A percentile compares a stretch with the other conserved stretches of the same genome.
Conservation (phyloP, 2,329 filamentous ascomycete species). For the Didymellaceae sp. region DNA sequence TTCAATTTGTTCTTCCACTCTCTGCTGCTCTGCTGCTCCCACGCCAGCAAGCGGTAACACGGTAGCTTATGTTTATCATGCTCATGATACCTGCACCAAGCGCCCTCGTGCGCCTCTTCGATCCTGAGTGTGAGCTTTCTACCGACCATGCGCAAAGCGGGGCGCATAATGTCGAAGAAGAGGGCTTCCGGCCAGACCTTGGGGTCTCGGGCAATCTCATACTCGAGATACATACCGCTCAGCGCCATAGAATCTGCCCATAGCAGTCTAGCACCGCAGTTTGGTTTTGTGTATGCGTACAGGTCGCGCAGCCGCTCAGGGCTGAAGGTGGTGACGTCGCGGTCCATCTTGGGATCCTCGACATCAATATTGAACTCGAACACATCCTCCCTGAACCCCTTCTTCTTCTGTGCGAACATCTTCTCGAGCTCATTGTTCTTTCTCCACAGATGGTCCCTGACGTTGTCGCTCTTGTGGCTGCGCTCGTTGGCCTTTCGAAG, state of each 20-base stretch:
- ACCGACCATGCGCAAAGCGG: slow-evolving; percentile 29
- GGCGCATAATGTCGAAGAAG: slow-evolving; percentile 35
- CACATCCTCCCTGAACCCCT: slow-evolving; percentile 13
- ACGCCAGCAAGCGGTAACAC: slow-evolving; percentile 32
- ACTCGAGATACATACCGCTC: slow-evolving; percentile 24
- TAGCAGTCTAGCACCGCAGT: slow-evolving; percentile 35
- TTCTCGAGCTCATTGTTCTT: slow-evolving; percentile 19
- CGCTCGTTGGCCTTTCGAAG: slow-evolving; percentile 28
- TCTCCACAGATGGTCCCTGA: slow-evolving; percentile 23
- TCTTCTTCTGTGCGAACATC: background rate
- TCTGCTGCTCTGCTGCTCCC: background rate
- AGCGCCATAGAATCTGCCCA: slow-evolving; percentile 45
- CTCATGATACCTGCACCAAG: slow-evolving; percentile 46
- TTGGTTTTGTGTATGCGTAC: slow-evolving; percentile 27
- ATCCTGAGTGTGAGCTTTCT: slow-evolving; percentile 39
- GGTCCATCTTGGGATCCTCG: slow-evolving; percentile 18
- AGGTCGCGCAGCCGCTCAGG: slow-evolving; percentile 23
- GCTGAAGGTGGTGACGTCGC: slow-evolving; percentile 24
- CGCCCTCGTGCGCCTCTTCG: slow-evolving; percentile 34
- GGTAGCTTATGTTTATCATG: slow-evolving; percentile 25
- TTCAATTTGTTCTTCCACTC: background rate
- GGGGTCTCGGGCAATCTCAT: background rate
- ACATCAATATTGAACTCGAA: slow-evolving; percentile 16
- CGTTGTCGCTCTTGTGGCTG: background rate
- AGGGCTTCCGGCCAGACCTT: slow-evolving; percentile 19